phyloP scores from a whole-genome alignment of 2,329 filamentous ascomycete genomes.

The Ustulina deusta region DNA sequence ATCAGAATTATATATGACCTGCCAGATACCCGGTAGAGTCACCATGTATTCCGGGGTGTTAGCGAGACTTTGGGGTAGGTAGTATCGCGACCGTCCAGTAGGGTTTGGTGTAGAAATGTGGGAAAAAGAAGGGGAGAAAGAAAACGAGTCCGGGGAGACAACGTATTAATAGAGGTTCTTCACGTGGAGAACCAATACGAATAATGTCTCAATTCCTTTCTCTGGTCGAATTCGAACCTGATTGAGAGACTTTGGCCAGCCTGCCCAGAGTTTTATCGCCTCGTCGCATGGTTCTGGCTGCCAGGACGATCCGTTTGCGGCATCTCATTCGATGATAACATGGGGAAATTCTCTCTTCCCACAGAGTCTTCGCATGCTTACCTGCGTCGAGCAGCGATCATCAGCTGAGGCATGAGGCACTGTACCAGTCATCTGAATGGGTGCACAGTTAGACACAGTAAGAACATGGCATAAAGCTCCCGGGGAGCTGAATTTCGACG shows the following conservation, averaged over 20 bases:
- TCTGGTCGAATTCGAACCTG: not conserved
- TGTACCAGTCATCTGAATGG: constrained; percentile 1
- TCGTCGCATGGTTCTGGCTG: not conserved
- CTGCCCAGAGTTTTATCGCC: not conserved
- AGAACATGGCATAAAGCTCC: constrained; percentile 5
- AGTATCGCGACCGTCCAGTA: constrained; percentile 2
- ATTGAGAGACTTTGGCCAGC: not conserved
- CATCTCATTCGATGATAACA: constrained; percentile 8
- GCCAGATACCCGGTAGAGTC: not conserved
- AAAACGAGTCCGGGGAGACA: not conserved
- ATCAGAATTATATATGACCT: constrained; percentile 4
- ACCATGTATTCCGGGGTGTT: constrained; percentile 4
- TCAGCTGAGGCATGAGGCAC: constrained; percentile 19
- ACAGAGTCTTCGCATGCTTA: constrained; percentile 6
- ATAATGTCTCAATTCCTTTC: constrained; percentile 1
- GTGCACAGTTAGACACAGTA: constrained; percentile 24
- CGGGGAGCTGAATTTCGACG: constrained; percentile 18
- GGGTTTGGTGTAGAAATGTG: not conserved
- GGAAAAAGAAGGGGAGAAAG: not conserved
- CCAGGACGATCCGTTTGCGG: constrained; percentile 13
- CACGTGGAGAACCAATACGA: not conserved
- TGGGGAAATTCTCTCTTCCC: not conserved
- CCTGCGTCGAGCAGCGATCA: constrained; percentile 17
- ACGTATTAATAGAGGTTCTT: constrained; percentile 17
- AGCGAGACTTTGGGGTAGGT: not conserved